Percentiles rank a stretch among this genome's conserved stretches.
These are phyloP conservation scores for Hylodesmum podocarpum DNA, from an alignment of 306 rosid species.

Conservation along the genomic window DNA sequence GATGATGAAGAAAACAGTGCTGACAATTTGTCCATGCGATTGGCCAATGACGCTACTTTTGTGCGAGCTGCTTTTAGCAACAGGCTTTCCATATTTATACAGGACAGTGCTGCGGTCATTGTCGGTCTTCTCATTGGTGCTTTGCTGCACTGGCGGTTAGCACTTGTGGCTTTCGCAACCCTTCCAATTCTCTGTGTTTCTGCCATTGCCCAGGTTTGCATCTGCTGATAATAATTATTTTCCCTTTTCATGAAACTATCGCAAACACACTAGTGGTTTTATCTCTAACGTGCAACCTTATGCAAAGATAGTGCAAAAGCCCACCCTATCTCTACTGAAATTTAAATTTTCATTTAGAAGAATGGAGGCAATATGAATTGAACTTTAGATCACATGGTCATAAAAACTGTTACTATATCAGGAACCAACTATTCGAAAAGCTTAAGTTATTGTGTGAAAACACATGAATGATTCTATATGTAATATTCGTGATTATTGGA, in stretches of 20 bases:
- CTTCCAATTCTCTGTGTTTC: slow-evolving; percentile 85
- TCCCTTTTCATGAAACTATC: slow-evolving; percentile 1
- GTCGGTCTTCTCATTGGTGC: slow-evolving; percentile 92
- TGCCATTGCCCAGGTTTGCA: slow-evolving; percentile 89
- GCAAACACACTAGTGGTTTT: neutral
- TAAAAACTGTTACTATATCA: neutral
- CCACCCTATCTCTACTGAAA: neutral
- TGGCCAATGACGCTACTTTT: slow-evolving; percentile 98
- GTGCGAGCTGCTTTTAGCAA: slow-evolving; percentile 98
- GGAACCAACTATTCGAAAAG: neutral
- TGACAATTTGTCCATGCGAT: slow-evolving; percentile 94
- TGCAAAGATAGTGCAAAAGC: neutral
- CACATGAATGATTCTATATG: neutral
- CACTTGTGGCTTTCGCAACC: slow-evolving; percentile 92
- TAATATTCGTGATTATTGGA: neutral
- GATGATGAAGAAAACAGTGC: slow-evolving; percentile 97
- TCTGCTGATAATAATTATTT: slow-evolving; percentile 16
- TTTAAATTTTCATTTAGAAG: neutral
- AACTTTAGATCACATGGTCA: neutral
- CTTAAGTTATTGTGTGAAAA: neutral
- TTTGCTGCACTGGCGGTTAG: slow-evolving; percentile 89
- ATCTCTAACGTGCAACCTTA: neutral
- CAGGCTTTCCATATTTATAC: slow-evolving; percentile 93
- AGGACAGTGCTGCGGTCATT: slow-evolving; percentile 93
- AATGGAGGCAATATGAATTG: neutral